These are phyloP conservation scores for Neolentinus lepideus DNA, from an alignment of 1,284 basidiomycete genomes.

Conservation along the genomic window DNA sequence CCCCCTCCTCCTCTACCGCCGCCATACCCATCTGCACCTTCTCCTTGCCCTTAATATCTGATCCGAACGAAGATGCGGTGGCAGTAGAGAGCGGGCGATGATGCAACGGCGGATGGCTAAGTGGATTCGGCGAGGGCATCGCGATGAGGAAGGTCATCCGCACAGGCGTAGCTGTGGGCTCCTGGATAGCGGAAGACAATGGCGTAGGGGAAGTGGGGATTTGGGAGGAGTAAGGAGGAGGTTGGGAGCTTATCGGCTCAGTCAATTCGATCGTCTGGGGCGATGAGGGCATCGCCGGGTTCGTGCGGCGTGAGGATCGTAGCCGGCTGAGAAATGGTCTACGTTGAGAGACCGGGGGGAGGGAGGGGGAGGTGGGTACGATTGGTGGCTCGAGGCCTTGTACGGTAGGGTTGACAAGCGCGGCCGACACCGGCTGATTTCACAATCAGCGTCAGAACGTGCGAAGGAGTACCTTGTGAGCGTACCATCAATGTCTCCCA, in stretches of 20 bases:
- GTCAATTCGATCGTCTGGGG: too few species aligned
- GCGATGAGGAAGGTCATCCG: slow-evolving; percentile 46
- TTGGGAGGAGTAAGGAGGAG: slow-evolving; percentile 1
- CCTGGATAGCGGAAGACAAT: slow-evolving; percentile 11
- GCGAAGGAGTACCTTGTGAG: neutral
- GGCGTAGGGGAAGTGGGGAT: slow-evolving; percentile 4
- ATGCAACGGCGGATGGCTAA: slow-evolving; percentile 12
- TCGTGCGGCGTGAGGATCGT: too few species aligned
- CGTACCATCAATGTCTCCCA: neutral
- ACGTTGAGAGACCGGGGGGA: neutral
- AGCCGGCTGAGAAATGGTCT: neutral
- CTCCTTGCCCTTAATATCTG: slow-evolving; percentile 1
- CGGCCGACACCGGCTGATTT: too few species aligned
- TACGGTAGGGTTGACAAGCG: neutral
- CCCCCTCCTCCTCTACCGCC: slow-evolving; percentile 23
- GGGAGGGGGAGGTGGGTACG: neutral
- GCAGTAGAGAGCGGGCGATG: slow-evolving; percentile 7
- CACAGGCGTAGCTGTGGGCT: slow-evolving; percentile 15
- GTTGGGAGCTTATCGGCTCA: too few species aligned
- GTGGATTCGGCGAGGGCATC: slow-evolving; percentile 31
- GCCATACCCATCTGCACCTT: neutral
- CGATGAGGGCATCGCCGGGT: too few species aligned
- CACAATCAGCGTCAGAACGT: neutral
- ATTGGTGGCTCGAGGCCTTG: neutral
- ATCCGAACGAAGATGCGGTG: neutral